These are phyloP conservation scores for Scedosporium aurantiacum DNA, from an alignment of 2,329 filamentous ascomycete genomes.

Conservation along the genomic window DNA sequence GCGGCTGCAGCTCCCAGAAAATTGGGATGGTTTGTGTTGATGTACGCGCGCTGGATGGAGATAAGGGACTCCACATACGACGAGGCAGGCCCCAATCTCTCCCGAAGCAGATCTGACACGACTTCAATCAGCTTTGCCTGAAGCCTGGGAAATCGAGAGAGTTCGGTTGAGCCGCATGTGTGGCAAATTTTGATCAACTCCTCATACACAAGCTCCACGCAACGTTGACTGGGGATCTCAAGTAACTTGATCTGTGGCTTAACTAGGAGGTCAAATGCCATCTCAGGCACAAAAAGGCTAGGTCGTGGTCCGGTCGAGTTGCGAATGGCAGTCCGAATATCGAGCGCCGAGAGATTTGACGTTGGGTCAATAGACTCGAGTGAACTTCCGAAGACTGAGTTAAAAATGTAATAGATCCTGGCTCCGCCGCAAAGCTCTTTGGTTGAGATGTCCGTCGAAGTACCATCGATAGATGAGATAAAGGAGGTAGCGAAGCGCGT, in stretches of 20 bases:
- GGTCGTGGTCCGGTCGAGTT: slow-evolving; percentile 95
- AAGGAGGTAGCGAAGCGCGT: slow-evolving; percentile 96
- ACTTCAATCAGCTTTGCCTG: slow-evolving; percentile 98
- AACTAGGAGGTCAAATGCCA: slow-evolving; percentile 93
- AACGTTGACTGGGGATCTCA: slow-evolving; percentile 88
- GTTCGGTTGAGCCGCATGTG: slow-evolving; percentile 90
- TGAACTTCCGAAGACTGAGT: slow-evolving; percentile 94
- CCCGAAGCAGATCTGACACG: slow-evolving; percentile 86
- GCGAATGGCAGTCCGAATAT: slow-evolving; percentile 93
- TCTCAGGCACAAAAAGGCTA: slow-evolving; percentile 91
- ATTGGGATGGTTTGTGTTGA: slow-evolving; percentile 98
- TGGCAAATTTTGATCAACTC: slow-evolving; percentile 99
- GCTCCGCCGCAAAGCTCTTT: slow-evolving; percentile 94
- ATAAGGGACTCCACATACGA: slow-evolving; percentile 93
- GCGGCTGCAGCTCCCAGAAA: slow-evolving; percentile 93
- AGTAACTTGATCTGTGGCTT: slow-evolving; percentile 98
- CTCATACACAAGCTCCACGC: slow-evolving; percentile 95
- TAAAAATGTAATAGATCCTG: slow-evolving; percentile 98
- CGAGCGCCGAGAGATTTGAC: slow-evolving; percentile 82
- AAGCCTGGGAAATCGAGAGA: slow-evolving; percentile 80
- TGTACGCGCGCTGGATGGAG: slow-evolving; percentile 93
- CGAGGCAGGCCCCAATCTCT: slow-evolving; percentile 81
- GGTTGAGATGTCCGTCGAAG: slow-evolving; percentile 95
- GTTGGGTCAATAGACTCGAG: slow-evolving; percentile 94
- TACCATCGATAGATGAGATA: slow-evolving; percentile 97